These are phyloP conservation scores for Effrenium voratum DNA, from an alignment of 73 alveolate genomes.

Conservation along the genomic window DNA sequence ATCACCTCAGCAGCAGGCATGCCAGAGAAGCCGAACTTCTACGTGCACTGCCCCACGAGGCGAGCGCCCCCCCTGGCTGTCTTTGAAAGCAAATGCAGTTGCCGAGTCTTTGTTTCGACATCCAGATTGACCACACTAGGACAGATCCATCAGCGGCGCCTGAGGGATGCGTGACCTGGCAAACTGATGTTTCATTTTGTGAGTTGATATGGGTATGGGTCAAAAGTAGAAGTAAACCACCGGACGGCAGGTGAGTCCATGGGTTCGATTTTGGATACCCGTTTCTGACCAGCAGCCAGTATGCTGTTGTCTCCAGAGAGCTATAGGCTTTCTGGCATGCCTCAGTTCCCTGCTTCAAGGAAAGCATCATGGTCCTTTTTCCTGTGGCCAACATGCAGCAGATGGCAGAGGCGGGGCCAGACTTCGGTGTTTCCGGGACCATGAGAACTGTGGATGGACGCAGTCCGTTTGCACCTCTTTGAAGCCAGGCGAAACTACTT, in stretches of 20 bases:
- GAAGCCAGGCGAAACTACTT: no score
- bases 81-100: neutral
- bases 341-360: neutral
- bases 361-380: slow-evolving; percentile 90
- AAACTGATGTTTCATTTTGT: neutral
- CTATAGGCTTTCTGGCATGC: neutral
- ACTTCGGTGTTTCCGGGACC: no score
- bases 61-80: neutral
- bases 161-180: slow-evolving; percentile 46
- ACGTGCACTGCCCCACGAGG: slow-evolving; percentile 93
- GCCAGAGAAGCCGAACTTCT: slow-evolving; percentile 73
- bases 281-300: neutral
- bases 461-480: no score
- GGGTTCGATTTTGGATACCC: neutral
- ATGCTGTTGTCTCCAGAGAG: neutral
- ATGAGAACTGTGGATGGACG: no score
- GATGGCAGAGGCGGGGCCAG: slow-evolving; percentile 62
- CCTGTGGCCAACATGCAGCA: slow-evolving; percentile 89
- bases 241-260: neutral
- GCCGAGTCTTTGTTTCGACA: neutral
- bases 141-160: slow-evolving; percentile 87
- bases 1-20: slow-evolving; percentile 34
- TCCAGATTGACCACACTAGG: neutral
- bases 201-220: neutral
- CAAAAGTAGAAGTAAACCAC: neutral